phyloP scores from a whole-genome alignment of 495 filamentous ascomycete genomes.

The Penicillium paradoxum region DNA sequence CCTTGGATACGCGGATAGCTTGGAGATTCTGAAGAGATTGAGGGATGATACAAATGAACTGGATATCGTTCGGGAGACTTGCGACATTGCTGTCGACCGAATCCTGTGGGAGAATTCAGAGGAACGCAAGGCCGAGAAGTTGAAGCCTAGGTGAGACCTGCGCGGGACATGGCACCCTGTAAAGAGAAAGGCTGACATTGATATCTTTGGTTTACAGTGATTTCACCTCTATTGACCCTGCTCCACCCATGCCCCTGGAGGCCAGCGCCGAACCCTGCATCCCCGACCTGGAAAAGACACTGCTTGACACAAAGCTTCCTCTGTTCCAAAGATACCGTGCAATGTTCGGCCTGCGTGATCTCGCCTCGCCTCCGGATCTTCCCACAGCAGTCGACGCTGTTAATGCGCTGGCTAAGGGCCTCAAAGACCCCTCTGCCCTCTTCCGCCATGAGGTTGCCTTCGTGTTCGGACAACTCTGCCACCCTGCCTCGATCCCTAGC shows the following conservation, averaged over 20 bases:
- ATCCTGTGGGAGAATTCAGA: conserved; percentile 89
- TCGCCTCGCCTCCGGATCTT: conserved; percentile 85
- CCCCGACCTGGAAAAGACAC: conserved; percentile 63
- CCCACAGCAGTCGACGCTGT: conserved; percentile 82
- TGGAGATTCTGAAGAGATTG: conserved; percentile 65
- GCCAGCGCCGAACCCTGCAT: conserved; percentile 52
- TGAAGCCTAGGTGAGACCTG: conserved; percentile 65
- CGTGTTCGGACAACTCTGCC: conserved; percentile 92
- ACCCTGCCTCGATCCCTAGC: conserved; percentile 92
- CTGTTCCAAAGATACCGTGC: conserved; percentile 93
- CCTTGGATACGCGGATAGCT: conserved; percentile 64
- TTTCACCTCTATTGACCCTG: conserved; percentile 93
- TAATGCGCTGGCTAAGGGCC: conserved; percentile 77
- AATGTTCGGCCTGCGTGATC: conserved; percentile 94
- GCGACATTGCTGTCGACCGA: conserved; percentile 89
- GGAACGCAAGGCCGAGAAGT: conserved; percentile 62
- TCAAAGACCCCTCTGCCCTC: conserved; percentile 82
- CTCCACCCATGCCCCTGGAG: conserved; percentile 72
- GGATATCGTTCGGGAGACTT: conserved; percentile 86
- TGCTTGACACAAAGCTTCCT: conserved; percentile 72
- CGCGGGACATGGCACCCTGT: not conserved
- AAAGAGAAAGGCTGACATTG: conserved; percentile 6
- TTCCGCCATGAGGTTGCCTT: conserved; percentile 98
- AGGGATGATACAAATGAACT: conserved; percentile 66
- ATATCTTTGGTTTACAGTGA: conserved; percentile 51